A percentile compares a stretch with the other conserved stretches of the same genome.
Conservation (phyloP, 352 stramenopile species). For the Globisporangium lucens region DNA sequence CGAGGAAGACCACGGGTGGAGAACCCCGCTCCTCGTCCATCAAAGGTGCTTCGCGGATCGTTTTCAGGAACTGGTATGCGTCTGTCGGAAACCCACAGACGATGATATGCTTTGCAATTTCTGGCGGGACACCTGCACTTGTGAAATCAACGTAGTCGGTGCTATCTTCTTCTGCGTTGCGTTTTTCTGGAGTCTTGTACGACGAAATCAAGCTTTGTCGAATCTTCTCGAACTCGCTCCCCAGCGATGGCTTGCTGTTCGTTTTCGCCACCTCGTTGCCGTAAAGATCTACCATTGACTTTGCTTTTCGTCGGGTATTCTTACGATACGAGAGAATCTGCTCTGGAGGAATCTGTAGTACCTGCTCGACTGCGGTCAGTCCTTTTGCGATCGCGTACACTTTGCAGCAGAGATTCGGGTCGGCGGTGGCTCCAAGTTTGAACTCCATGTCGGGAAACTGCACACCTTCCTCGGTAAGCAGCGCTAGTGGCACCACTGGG, state of each 20-base stretch:
- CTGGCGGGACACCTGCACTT: slow-evolving; percentile 31
- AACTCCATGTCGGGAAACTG: slow-evolving; percentile 77
- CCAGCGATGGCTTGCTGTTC: slow-evolving; percentile 57
- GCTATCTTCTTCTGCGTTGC: slow-evolving; percentile 18
- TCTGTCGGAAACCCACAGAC: slow-evolving; percentile 67
- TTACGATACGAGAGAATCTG: slow-evolving; percentile 79
- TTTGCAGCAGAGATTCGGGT: slow-evolving; percentile 79
- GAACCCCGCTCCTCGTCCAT: slow-evolving; percentile 36
- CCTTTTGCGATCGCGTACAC: slow-evolving; percentile 71
- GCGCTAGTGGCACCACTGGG: slow-evolving; percentile 57
- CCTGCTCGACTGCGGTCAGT: slow-evolving; percentile 46
- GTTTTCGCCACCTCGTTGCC: slow-evolving; percentile 31
- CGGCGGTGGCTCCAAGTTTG: slow-evolving; percentile 66
- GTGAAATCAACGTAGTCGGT: slow-evolving; percentile 57
- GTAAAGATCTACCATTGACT: slow-evolving; percentile 28
- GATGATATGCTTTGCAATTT: slow-evolving; percentile 55
- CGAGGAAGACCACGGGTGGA: slow-evolving; percentile 55
- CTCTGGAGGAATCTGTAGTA: slow-evolving; percentile 62
- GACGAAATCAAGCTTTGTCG: slow-evolving; percentile 52
- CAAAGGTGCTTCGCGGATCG: slow-evolving; percentile 53
- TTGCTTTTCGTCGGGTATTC: slow-evolving; percentile 58
- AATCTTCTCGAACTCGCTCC: slow-evolving; percentile 57
- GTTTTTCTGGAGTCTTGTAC: slow-evolving; percentile 39
- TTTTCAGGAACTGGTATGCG: slow-evolving; percentile 69
- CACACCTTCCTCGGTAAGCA: slow-evolving; percentile 63